Conservation (phyloP, 192 early-diverging fungal species). For the Phycomyces nitens region DNA sequence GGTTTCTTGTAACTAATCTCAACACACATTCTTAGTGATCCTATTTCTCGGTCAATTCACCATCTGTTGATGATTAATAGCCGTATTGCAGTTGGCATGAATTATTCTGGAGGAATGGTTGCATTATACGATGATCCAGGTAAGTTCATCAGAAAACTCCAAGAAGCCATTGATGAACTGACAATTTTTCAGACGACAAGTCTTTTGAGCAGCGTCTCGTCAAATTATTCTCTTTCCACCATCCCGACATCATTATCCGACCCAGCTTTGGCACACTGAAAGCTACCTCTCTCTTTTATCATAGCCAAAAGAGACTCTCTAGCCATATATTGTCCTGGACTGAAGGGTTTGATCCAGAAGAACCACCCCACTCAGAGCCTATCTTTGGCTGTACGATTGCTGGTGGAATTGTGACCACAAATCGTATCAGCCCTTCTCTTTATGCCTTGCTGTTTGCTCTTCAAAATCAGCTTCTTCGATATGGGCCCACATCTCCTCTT, state of each 20-base stretch:
- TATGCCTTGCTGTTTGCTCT: constrained; percentile 1
- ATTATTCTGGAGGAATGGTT: constrained; percentile 12
- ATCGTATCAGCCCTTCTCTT: neutral
- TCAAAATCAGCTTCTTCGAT: neutral
- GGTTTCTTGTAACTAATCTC: too few relatives aligned
- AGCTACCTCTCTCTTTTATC: neutral
- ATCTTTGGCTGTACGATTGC: constrained; percentile 19
- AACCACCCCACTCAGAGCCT: neutral
- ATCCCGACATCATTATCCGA: constrained; percentile 19
- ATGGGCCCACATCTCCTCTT: constrained; percentile 7
- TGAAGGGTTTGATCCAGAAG: neutral
- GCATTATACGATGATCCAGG: constrained; percentile 4
- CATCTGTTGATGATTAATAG: constrained; percentile 5
- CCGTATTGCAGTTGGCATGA: constrained; percentile 1
- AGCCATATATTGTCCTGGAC: constrained; percentile 6
- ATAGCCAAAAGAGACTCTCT: too few relatives aligned
- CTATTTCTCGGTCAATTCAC: constrained; percentile 10
- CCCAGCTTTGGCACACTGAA: constrained; percentile 5
- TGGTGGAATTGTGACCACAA: constrained; percentile 7
- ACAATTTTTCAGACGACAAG: neutral
- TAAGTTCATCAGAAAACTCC: too few relatives aligned
- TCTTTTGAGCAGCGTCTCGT: constrained; percentile 13
- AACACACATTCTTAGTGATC: constrained; percentile 8
- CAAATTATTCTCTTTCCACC: constrained; percentile 19
- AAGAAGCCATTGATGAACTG: too few relatives aligned